phyloP scores from a whole-genome alignment of 495 filamentous ascomycete genomes.

The Xanthoparmelia taractica region DNA sequence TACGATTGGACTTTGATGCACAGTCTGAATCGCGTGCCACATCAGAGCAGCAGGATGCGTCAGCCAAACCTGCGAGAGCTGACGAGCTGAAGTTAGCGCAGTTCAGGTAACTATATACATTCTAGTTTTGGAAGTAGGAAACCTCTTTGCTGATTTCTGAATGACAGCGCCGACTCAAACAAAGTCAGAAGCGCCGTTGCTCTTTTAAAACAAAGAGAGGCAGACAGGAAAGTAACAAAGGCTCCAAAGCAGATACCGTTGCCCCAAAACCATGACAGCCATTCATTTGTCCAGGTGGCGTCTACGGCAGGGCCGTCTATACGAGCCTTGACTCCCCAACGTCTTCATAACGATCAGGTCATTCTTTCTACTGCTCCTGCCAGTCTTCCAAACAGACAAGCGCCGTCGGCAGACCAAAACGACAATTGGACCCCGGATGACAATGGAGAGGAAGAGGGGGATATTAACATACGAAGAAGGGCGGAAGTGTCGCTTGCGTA shows the following conservation, averaged over 20 bases:
- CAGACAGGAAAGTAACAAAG: not conserved
- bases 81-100: not conserved
- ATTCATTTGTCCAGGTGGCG: constrained; percentile 11
- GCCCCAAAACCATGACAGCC: not conserved
- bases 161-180: not conserved
- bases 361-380: constrained; percentile 11
- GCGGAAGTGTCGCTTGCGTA: not conserved
- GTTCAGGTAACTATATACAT: constrained; percentile 8
- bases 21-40: constrained; percentile 13
- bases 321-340: constrained; percentile 6
- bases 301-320: constrained; percentile 5
- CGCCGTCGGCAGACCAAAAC: constrained; percentile 13
- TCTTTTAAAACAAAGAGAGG: constrained; percentile 6
- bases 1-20: constrained; percentile 8
- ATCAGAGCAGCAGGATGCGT: not conserved
- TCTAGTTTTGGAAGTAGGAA: not conserved
- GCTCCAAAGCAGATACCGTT: constrained; percentile 4
- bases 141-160: not conserved
- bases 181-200: constrained; percentile 5
- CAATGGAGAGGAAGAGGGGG: not conserved
- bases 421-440: not conserved
- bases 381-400: constrained; percentile 2
- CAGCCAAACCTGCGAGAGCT: not conserved
- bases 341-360: not conserved
- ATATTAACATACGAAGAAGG: not conserved